Base-by-base conservation (phyloP, 2,329 filamentous ascomycete species). In the Talaromyces sp. region DNA sequence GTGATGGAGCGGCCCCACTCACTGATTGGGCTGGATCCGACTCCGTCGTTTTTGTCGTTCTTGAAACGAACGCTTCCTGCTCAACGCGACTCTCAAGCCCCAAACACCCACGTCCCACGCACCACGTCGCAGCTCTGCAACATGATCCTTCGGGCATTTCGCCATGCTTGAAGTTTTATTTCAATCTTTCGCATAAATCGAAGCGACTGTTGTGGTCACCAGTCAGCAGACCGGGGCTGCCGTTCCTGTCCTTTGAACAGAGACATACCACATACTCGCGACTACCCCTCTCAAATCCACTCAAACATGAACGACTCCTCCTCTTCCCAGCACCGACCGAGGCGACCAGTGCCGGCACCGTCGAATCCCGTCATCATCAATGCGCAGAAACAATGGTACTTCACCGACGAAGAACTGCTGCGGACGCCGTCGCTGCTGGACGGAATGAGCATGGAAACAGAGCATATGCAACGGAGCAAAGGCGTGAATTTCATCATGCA, bases 401-500 rank as follows among this genome's bases (percentile, higher is more conserved):
- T 97, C 73, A 90, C 88, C 14, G 83, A 89, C 52, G 87, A 91
- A 54, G 95, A 99, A 77, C 83, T 96, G 27, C 78, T 85, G 58
- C 90, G 89, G 70, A 89, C 91, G 7, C 95, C 95, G 0, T 95
- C 91, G 57, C 87, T 96, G 62, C 77, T 92, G 14, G 90, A 96
- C 66, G 93, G 93, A 24, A 85, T 98, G 72, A 75, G 86, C 9
- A 82, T 87, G 3, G 84, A 87, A 31, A 88, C 95, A 71, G 95
- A 98, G 78, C 84, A 91, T 64, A 83, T 89, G 65, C 83, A 90
- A 61, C 86, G 95, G 59, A 89, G 90, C 63, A 98, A 98, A 74
- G 93, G 95, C 53, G 89, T 97, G 71, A 96, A 96, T 74, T 99
- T 99, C 77, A 96, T 99, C 69, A 88, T 91, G 64, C 93, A 97